These are phyloP conservation scores for Epicoccum sorghinum DNA, from an alignment of 2,329 filamentous ascomycete species.

Conservation along the genomic window DNA sequence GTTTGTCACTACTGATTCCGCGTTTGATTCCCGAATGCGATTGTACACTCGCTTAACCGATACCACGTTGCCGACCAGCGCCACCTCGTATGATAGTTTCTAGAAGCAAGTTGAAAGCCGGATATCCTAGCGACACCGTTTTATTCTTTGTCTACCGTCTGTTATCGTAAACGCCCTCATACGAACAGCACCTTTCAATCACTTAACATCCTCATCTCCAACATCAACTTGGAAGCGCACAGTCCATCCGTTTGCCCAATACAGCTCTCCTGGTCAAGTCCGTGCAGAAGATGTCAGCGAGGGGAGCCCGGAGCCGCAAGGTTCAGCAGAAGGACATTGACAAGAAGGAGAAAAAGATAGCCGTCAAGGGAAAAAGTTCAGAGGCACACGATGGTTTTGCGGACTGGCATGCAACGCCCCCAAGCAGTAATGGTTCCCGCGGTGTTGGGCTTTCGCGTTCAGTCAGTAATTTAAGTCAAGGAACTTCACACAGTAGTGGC, in stretches of 20 bases:
- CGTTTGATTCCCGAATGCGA: background rate
- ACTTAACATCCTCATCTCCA: background rate
- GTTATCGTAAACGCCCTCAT: too few relatives aligned
- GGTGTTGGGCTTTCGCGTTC: conserved; percentile 31
- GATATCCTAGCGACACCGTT: too few relatives aligned
- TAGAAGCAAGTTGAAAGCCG: too few relatives aligned
- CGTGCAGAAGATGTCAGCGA: conserved; percentile 42
- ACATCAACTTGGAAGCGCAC: background rate
- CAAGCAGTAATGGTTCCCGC: conserved; percentile 26
- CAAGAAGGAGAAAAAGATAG: conserved; percentile 48
- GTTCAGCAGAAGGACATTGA: conserved; percentile 48
- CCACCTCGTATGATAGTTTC: too few relatives aligned
- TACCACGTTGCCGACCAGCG: too few relatives aligned
- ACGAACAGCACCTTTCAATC: background rate
- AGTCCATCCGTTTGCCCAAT: background rate
- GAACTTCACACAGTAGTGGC: conserved; percentile 39
- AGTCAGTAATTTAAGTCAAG: conserved; percentile 26
- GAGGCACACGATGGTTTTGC: conserved; percentile 37
- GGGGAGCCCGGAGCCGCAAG: conserved; percentile 49
- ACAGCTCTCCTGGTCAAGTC: background rate
- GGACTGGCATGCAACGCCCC: conserved; percentile 34
- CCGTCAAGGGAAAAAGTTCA: conserved; percentile 38
- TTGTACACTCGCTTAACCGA: background rate
- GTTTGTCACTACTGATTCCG: background rate
- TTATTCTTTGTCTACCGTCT: too few relatives aligned